Evolutionary conservation across 2,329 filamentous ascomycete species (phyloP).

Genomic region (Colletotrichum neosansevieriae): DNA sequence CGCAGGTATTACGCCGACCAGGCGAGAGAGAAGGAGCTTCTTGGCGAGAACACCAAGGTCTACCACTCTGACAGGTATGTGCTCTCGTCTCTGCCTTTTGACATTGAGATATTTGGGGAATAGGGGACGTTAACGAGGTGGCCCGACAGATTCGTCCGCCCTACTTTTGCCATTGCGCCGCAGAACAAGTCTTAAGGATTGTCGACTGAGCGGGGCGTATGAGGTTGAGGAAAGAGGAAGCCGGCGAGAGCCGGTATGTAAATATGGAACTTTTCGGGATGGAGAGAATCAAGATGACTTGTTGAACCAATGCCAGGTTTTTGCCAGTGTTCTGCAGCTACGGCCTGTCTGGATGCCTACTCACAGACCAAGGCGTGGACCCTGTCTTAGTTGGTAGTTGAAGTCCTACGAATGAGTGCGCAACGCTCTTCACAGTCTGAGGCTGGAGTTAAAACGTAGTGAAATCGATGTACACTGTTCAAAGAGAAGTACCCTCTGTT

Average conservation of each 20-base stretch:
- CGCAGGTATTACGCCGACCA: slow-evolving; percentile 87
- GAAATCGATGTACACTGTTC: no score
- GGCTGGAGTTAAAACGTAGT: no score
- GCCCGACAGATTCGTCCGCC: slow-evolving; percentile 78
- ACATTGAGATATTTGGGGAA: not conserved
- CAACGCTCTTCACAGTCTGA: no score
- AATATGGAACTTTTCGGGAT: slow-evolving; percentile 20
- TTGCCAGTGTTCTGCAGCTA: no score
- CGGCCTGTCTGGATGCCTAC: no score
- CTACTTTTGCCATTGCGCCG: slow-evolving; percentile 83
- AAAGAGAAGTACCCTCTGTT: no score
- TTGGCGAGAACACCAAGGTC: slow-evolving; percentile 85
- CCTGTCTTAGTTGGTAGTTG: no score
- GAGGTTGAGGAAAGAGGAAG: not conserved
- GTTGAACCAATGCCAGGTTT: not conserved
- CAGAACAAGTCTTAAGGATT: slow-evolving; percentile 64
- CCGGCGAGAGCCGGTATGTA: slow-evolving; percentile 24
- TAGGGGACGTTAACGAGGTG: not conserved
- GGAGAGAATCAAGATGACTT: slow-evolving; percentile 16
- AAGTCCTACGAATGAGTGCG: no score
- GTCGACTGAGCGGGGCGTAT: no score
- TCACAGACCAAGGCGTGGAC: no score
- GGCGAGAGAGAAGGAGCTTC: slow-evolving; percentile 88
- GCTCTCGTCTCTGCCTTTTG: not conserved
- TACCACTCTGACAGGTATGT: slow-evolving; percentile 90